phyloP scores from a whole-genome alignment of 116 monocot genomes.

The Thalassia testudinum region DNA sequence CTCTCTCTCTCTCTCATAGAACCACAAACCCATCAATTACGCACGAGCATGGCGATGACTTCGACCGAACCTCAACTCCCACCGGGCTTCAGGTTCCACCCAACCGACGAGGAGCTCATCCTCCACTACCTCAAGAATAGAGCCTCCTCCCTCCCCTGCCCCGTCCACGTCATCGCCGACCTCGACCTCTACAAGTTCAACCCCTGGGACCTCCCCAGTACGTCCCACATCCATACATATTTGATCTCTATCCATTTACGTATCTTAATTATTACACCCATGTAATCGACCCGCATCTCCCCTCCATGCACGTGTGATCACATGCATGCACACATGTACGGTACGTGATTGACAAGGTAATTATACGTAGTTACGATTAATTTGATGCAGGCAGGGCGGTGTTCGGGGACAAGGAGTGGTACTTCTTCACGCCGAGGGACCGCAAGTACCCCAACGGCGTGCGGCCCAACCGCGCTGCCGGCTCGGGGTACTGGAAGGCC shows the following conservation, averaged over 20 bases:
- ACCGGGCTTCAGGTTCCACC: constrained; percentile 76
- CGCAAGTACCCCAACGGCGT: constrained; percentile 81
- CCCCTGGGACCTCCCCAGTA: constrained; percentile 74
- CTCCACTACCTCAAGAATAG: constrained; percentile 52
- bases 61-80: constrained; percentile 27
- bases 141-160: constrained; percentile 33
- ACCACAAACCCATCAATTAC: neutral
- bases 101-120: constrained; percentile 75
- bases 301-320: neutral
- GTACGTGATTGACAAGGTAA: neutral
- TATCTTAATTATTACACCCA: too few relatives aligned
- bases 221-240: neutral
- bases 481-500: constrained; percentile 87
- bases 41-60: constrained; percentile 12
- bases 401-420: constrained; percentile 78
- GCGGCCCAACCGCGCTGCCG: constrained; percentile 74
- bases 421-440: constrained; percentile 80
- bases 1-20: neutral
- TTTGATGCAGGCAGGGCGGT: constrained; percentile 24
- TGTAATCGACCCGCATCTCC: neutral
- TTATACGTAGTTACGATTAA: neutral
- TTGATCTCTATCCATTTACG: too few relatives aligned
- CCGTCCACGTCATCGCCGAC: constrained; percentile 57
- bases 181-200: constrained; percentile 74
- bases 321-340: too few relatives aligned